phyloP scores from a whole-genome alignment of 2,329 filamentous ascomycete genomes.

The Colletotrichum brevisporum region DNA sequence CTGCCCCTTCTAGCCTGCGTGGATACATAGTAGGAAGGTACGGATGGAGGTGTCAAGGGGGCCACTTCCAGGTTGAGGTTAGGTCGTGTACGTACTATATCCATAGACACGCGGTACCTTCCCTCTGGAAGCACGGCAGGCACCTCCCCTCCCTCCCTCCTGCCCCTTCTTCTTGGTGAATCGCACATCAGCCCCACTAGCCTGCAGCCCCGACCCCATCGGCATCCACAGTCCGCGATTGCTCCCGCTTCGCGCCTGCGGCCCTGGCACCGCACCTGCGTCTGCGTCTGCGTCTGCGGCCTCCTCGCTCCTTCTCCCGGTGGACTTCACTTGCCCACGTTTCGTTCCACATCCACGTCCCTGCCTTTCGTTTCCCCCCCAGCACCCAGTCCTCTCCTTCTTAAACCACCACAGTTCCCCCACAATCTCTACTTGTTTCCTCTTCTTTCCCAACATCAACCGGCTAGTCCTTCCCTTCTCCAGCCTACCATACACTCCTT shows the following conservation, averaged over 20 bases:
- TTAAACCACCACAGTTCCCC: slow-evolving; percentile 40
- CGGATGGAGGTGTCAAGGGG: not conserved
- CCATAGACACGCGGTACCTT: not conserved
- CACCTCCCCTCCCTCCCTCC: slow-evolving; percentile 9
- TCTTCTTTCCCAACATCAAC: slow-evolving; percentile 39
- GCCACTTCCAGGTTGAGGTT: too few relatives aligned
- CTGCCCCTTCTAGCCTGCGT: slow-evolving; percentile 23
- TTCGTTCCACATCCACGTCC: slow-evolving; percentile 27
- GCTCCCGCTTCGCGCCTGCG: slow-evolving; percentile 11
- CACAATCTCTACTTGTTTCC: slow-evolving; percentile 31
- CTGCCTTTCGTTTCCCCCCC: slow-evolving; percentile 29
- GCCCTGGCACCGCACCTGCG: slow-evolving; percentile 4
- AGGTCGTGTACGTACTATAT: too few relatives aligned
- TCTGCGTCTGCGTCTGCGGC: slow-evolving; percentile 9
- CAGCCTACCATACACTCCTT: slow-evolving; percentile 40
- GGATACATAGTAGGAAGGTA: slow-evolving; percentile 8
- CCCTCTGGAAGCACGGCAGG: not conserved
- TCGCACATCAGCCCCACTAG: slow-evolving; percentile 33
- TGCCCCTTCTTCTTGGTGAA: slow-evolving; percentile 40
- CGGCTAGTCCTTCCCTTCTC: slow-evolving; percentile 37
- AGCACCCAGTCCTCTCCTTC: slow-evolving; percentile 41
- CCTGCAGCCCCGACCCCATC: slow-evolving; percentile 27
- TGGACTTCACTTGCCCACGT: slow-evolving; percentile 21
- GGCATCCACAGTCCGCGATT: slow-evolving; percentile 29
- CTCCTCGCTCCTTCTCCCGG: slow-evolving; percentile 29